Evolutionary conservation across 1,139 yeast genomes (phyloP).

Genomic region (Hyphopichia buzzinii): DNA sequence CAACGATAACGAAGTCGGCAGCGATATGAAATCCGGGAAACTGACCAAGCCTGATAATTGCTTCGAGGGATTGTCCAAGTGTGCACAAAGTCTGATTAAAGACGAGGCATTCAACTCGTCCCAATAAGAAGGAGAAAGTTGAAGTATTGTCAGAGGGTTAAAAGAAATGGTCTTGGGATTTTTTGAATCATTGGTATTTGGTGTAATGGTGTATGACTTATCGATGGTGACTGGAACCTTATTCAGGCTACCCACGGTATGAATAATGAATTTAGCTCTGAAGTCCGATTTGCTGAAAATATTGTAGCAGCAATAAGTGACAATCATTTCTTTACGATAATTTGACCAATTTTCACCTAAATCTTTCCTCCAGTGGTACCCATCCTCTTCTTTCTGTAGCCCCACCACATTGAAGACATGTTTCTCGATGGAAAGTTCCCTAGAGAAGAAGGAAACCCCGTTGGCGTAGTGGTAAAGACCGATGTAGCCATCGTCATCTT

Average conservation of each 20-base stretch:
- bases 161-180: slow-evolving; percentile 17
- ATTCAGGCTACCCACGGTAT: slow-evolving; percentile 19
- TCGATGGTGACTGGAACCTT: slow-evolving; percentile 25
- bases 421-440: slow-evolving; percentile 25
- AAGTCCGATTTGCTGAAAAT: slow-evolving; percentile 49
- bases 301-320: slow-evolving; percentile 51
- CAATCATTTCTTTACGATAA: slow-evolving; percentile 34
- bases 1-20: slow-evolving; percentile 13
- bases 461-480: slow-evolving; percentile 42
- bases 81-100: slow-evolving; percentile 29
- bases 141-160: slow-evolving; percentile 19
- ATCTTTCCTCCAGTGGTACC: slow-evolving; percentile 16
- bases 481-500: slow-evolving; percentile 40
- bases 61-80: slow-evolving; percentile 33
- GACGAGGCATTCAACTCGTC: slow-evolving; percentile 37
- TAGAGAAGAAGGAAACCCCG: slow-evolving; percentile 26
- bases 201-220: slow-evolving; percentile 27
- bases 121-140: slow-evolving; percentile 26
- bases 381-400: slow-evolving; percentile 17
- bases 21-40: slow-evolving; percentile 20
- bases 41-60: slow-evolving; percentile 37
- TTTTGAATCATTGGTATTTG: slow-evolving; percentile 15
- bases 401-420: slow-evolving; percentile 31
- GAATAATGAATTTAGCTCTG: slow-evolving; percentile 33
- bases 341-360: slow-evolving; percentile 10